Base-by-base conservation (phyloP, 139 green algal genomes). In the Haematococcus lacustris region DNA sequence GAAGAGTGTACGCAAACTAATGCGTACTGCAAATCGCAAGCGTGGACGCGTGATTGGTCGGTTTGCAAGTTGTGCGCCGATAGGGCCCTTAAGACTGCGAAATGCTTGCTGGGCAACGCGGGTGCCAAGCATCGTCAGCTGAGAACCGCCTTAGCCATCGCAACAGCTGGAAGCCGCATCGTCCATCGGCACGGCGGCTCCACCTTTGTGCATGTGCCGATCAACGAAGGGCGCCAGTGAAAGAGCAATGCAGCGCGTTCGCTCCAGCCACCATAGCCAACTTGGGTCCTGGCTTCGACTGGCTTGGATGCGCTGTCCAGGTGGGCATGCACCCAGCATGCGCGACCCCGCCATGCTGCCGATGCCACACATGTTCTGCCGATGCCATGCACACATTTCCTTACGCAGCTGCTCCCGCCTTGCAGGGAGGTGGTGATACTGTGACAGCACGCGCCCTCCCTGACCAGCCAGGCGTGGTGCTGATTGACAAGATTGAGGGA, bases 281-380 rank as follows among this genome's bases (percentile, higher is more conserved):
- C 81, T 84, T 98, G 34, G 94, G 94, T 9, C 94, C 94, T 21
- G 94, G 94, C 40, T 98, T 97, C 43, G 94, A 98, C 76, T 98
- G 96, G 90, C 82, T 98, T 62, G 94, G 94, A 28, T 97, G 91
- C 66, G 94, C 94, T 2, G 90, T 98, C 21, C 83, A 97, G 83
- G 91, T 95, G 67, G 1, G 75, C 25, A 68, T 35, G 38, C 39
- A 63, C 25, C 5, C 39, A 70, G 62, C 43, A 28, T 38, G 30
- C 3, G 68, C 2, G 32, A 51, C 2, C 23, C 32, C 35, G 7
- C 23, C 2, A 17, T 30, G 5, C 38, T 57, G 66, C 21, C 9
- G 30, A 5, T 68, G 62, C 38, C 3, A 28, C 9, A 47, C 63
- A 6, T 47, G 17, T 30, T 69, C 9, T 6, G 17, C 21, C 17